phyloP scores from a whole-genome alignment of 1,284 basidiomycete genomes.

The Cutaneotrichosporon daszewskae region DNA sequence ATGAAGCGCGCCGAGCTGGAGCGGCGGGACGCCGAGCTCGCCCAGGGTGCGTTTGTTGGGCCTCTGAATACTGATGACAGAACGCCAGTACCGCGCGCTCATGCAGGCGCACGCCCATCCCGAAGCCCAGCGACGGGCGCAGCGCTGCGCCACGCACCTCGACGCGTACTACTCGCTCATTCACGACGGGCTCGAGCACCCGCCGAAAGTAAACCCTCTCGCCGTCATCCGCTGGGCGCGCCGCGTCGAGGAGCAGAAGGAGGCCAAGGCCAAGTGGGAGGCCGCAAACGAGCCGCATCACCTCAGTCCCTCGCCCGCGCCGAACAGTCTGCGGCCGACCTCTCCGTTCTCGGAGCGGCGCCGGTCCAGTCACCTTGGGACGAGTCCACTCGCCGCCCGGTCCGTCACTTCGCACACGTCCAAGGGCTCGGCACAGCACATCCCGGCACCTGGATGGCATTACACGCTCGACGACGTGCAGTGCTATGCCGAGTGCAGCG shows the following conservation, averaged over 20 bases:
- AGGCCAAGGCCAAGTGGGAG: constrained; percentile 28
- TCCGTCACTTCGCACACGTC: neutral
- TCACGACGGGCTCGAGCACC: constrained; percentile 36
- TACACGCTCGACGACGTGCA: constrained; percentile 36
- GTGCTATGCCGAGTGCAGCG: constrained; percentile 29
- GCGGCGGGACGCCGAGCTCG: constrained; percentile 35
- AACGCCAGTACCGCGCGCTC: constrained; percentile 36
- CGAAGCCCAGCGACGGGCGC: constrained; percentile 30
- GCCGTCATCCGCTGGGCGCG: constrained; percentile 37
- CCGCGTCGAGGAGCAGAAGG: constrained; percentile 28
- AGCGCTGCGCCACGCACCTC: constrained; percentile 34
- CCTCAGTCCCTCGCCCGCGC: no score
- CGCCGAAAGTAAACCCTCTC: constrained; percentile 37
- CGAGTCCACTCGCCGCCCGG: neutral
- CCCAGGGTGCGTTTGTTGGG: constrained; percentile 29
- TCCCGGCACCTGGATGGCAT: constrained; percentile 23
- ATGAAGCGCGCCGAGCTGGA: constrained; percentile 32
- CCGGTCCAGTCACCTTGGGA: no score
- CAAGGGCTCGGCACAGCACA: constrained; percentile 1
- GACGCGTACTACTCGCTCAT: constrained; percentile 41
- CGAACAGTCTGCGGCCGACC: no score
- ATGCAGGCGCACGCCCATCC: constrained; percentile 43
- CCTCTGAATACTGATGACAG: constrained; percentile 20
- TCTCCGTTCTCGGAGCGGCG: no score
- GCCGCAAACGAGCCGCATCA: neutral